Conservation (phyloP, 768 basidiomycete genomes). For the Pseudohyphozyma bogoriensis region DNA sequence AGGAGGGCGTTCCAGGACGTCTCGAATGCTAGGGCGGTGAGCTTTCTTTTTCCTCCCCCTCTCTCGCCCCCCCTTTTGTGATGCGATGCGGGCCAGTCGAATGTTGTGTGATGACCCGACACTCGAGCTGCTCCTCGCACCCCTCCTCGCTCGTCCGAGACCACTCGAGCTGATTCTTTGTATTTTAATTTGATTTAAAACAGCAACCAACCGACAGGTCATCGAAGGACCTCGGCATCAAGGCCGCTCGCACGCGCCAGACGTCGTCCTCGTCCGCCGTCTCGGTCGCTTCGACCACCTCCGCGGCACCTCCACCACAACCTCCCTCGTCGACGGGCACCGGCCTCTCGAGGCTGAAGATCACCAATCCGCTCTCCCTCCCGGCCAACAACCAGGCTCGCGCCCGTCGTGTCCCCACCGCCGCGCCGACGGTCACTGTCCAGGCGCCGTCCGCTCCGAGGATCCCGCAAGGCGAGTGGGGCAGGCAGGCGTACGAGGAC, state of each 20-base stretch:
- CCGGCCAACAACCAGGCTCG: neutral
- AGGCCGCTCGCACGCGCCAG: slow-evolving; percentile 20
- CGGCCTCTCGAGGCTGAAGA: slow-evolving; percentile 16
- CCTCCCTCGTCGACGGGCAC: slow-evolving; percentile 24
- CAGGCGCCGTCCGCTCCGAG: neutral
- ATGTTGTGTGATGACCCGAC: too few relatives aligned
- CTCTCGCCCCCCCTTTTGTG: neutral
- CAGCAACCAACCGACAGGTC: slow-evolving; percentile 11
- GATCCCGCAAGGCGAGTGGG: neutral
- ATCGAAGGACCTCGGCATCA: slow-evolving; percentile 11
- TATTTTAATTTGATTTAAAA: too few relatives aligned
- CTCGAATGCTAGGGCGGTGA: slow-evolving; percentile 12
- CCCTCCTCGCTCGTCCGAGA: neutral
- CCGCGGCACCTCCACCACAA: neutral
- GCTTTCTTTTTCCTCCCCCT: neutral
- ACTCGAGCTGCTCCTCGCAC: neutral
- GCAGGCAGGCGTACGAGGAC: neutral
- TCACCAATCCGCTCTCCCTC: slow-evolving; percentile 5
- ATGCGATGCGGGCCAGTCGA: neutral
- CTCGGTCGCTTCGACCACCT: neutral
- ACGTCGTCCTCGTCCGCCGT: slow-evolving; percentile 14
- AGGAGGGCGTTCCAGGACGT: slow-evolving; percentile 19
- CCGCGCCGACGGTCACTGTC: neutral
- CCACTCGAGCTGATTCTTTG: too few relatives aligned
- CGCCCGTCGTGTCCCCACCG: neutral